Conservation (phyloP, 2,329 filamentous ascomycete species). For the Pseudogymnoascus sp. region DNA sequence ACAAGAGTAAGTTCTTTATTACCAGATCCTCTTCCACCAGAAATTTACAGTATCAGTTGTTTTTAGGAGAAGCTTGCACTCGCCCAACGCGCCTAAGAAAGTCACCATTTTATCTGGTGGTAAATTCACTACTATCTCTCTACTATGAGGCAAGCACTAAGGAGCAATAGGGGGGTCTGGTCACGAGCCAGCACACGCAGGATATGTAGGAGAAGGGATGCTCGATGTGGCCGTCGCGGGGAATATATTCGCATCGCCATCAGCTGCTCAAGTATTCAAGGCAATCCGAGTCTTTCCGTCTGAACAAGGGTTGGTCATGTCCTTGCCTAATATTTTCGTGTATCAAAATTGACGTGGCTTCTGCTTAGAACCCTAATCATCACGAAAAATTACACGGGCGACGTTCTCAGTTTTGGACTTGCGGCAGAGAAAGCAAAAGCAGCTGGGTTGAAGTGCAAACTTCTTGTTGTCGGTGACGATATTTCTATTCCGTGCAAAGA, state of each 20-base stretch:
- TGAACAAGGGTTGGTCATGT: no score
- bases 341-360: no score
- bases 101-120: no score
- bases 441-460: conserved; percentile 31
- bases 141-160: no score
- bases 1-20: no score
- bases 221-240: conserved; percentile 35
- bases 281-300: conserved; percentile 24
- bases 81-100: no score
- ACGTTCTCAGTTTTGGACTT: conserved; percentile 37
- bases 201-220: conserved; percentile 34
- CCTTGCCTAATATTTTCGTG: no score
- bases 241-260: conserved; percentile 35
- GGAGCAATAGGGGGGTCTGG: conserved; percentile 14
- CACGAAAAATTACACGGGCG: conserved; percentile 36
- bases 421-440: conserved; percentile 34
- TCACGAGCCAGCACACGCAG: conserved; percentile 36
- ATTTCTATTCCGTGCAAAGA: conserved; percentile 33
- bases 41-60: no score
- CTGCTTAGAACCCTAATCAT: conserved; percentile 28
- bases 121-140: no score
- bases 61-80: no score
- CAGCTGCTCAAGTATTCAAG: conserved; percentile 34
- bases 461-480: conserved; percentile 33
- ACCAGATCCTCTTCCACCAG: no score